Conservation (phyloP, 768 basidiomycete species). For the Termitomyces sp. region DNA sequence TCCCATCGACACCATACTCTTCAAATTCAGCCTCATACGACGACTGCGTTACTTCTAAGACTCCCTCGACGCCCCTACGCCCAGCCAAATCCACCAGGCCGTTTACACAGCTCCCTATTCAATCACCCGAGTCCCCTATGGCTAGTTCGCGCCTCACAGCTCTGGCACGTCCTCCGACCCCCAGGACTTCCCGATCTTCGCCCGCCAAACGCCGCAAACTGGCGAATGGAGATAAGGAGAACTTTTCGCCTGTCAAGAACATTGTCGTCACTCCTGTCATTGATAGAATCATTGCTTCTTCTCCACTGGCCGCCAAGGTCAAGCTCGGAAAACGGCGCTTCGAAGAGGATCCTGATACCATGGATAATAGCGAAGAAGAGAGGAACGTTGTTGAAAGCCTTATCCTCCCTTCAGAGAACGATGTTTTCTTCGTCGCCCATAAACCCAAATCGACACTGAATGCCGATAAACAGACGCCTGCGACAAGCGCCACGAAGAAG, state of each 20-base stretch:
- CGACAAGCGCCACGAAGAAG: constrained; percentile 26
- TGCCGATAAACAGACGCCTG: neutral
- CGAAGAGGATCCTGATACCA: constrained; percentile 33
- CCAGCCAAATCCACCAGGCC: constrained; percentile 14
- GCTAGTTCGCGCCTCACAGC: constrained; percentile 10
- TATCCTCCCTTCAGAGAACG: constrained; percentile 6
- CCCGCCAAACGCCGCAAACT: constrained; percentile 37
- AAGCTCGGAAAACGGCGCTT: constrained; percentile 43
- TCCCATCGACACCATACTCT: constrained; percentile 6
- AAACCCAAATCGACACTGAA: neutral
- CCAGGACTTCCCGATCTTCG: constrained; percentile 21
- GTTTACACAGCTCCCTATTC: constrained; percentile 5
- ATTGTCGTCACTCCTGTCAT: constrained; percentile 29
- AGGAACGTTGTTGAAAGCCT: constrained; percentile 15
- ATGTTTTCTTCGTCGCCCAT: constrained; percentile 10
- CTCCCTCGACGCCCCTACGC: constrained; percentile 1
- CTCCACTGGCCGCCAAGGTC: constrained; percentile 21
- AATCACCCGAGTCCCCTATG: constrained; percentile 18
- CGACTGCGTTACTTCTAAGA: neutral
- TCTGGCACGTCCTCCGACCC: constrained; percentile 25
- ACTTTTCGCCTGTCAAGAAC: constrained; percentile 36
- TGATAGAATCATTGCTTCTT: constrained; percentile 40
- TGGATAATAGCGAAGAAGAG: constrained; percentile 33
- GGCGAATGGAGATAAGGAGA: constrained; percentile 54
- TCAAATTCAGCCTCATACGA: neutral